Percentiles rank a stretch among this genome's conserved stretches.
phyloP scores from a whole-genome alignment of 2,329 filamentous ascomycete genomes.

The Colletotrichum melonis region DNA sequence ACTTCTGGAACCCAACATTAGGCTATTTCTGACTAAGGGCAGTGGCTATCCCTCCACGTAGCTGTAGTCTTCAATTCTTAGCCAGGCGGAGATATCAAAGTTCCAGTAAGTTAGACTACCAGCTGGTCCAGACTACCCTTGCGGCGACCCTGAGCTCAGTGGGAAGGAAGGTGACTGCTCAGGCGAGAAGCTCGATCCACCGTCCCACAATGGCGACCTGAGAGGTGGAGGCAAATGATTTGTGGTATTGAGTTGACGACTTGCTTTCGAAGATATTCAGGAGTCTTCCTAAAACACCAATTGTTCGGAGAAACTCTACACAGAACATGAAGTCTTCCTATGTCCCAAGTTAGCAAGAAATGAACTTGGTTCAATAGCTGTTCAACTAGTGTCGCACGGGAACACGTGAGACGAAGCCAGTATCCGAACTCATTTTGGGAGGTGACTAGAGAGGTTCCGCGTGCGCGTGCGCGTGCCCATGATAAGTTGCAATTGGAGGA shows the following conservation, averaged over 20 bases:
- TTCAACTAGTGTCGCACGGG: not conserved
- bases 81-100: not conserved
- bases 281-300: not conserved
- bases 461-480: no score
- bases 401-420: not conserved
- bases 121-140: not conserved
- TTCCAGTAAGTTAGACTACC: not conserved
- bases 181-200: not conserved
- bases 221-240: not conserved
- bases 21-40: not conserved
- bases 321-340: not conserved
- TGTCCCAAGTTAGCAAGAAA: not conserved
- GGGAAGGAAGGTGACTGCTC: not conserved
- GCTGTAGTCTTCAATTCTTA: not conserved
- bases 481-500: not conserved
- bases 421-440: not conserved
- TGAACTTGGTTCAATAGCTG: not conserved
- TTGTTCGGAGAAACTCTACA: not conserved
- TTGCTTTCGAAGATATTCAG: not conserved
- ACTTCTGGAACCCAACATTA: conserved; percentile 7
- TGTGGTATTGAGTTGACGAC: not conserved
- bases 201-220: conserved; percentile 3
- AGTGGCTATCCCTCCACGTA: no score
- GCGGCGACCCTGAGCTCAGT: not conserved
- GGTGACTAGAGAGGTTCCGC: not conserved